A percentile compares a stretch with the other conserved stretches of the same genome.
These are phyloP conservation scores for Cryptococcus sp. DNA, from an alignment of 1,284 basidiomycete genomes.

Conservation along the genomic window DNA sequence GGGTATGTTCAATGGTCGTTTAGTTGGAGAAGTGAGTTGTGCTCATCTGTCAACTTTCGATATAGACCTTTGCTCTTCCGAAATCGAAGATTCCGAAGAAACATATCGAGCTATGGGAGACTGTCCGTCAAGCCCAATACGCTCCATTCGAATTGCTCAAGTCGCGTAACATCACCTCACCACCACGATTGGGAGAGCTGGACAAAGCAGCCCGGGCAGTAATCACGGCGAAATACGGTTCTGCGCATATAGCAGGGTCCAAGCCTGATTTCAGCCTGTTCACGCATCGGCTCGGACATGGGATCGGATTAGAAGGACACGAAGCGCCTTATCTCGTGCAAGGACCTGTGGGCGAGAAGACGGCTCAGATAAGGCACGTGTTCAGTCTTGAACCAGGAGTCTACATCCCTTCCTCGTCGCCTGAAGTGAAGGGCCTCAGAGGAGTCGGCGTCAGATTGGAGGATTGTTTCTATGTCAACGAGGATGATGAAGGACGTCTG, in stretches of 20 bases:
- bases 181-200: conserved; percentile 59
- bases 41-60: background rate
- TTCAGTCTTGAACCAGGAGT: conserved; percentile 84
- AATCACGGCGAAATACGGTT: conserved; percentile 57
- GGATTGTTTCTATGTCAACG: conserved; percentile 73
- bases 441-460: conserved; percentile 77
- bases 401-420: conserved; percentile 59
- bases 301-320: conserved; percentile 79
- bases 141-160: conserved; percentile 56
- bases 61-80: conserved; percentile 68
- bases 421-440: conserved; percentile 54
- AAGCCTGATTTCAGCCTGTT: conserved; percentile 61
- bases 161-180: conserved; percentile 58
- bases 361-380: conserved; percentile 66
- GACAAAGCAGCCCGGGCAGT: conserved; percentile 67
- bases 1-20: conserved; percentile 57
- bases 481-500: conserved; percentile 56
- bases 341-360: conserved; percentile 51
- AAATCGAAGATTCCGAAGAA: conserved; percentile 60
- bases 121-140: conserved; percentile 66
- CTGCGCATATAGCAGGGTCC: background rate
- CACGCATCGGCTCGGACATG: conserved; percentile 70
- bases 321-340: conserved; percentile 77
- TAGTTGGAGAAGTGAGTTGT: background rate
- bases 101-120: conserved; percentile 67